Base-by-base conservation (phyloP, 1,284 basidiomycete species). In the Tetrapyrgos nigripes region DNA sequence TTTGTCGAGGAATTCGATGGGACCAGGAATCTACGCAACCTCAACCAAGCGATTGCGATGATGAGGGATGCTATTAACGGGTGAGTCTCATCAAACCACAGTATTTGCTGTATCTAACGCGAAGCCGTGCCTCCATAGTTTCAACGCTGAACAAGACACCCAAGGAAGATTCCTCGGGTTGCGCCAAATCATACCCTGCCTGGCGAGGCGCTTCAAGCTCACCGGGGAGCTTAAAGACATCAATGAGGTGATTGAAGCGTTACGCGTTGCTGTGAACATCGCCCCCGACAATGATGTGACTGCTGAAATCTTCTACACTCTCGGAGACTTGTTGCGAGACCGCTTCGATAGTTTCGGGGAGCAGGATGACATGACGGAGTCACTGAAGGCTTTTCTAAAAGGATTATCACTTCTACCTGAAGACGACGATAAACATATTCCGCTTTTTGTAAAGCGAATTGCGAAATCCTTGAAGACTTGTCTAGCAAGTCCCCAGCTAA, bases 1-100 rank as follows among this genome's bases (percentile, higher is more conserved):
- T 26, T 13, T 26, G 19, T 52, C 13, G 24, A n/a, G 3, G 50
- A 52, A 40, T 52, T 52, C 21, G 21, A 43, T n/a, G 9, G 26
- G 28, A 52, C 35, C 5, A 27, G 37, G 23, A 27, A 52, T n/a
- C 6, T 52, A 6, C 19, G 17, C 14, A 10, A 2, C 23, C 35
- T 52, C 37, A 23, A 52, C 23, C 50, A 40, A 19, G 50, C 23
- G n/a, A 35, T 35, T 13, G 50, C 23, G 43, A 26, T 52, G 50
- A 5, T 52, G 5, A 52, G 37, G 24, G 43, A 43, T 40, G 50
- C 50, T 14, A 44, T 40, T 17, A 11, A 52, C 19, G 50, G 50
- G 50, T 52, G 14, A 4, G 50, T 27, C 21, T 21, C 9, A 37
- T 23, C 26, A 5, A 11, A 8, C 26, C 17, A n/a, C 21, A 4